Conservation (phyloP, 768 basidiomycete genomes). For the Candolleomyces efflorescens region DNA sequence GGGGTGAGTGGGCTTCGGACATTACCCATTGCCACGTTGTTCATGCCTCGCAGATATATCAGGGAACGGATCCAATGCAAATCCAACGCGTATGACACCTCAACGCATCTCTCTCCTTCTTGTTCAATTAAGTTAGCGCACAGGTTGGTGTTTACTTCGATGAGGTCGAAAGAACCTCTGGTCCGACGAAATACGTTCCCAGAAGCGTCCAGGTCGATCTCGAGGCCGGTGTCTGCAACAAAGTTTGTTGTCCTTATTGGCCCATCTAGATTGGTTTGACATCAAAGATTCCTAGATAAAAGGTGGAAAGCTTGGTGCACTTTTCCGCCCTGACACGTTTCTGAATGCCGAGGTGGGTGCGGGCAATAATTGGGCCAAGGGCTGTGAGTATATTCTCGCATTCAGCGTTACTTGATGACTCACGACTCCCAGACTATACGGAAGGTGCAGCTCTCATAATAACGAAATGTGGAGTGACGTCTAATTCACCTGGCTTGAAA, state of each 20-base stretch:
- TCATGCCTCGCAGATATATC: conserved; percentile 47
- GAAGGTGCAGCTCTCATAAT: conserved; percentile 51
- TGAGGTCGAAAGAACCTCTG: conserved; percentile 49
- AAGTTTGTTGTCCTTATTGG: conserved; percentile 37
- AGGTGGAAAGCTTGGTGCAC: conserved; percentile 60
- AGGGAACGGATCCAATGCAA: conserved; percentile 70
- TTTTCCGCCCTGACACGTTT: conserved; percentile 90
- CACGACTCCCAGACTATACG: conserved; percentile 63
- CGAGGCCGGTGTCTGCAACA: conserved; percentile 82
- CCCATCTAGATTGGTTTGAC: not conserved
- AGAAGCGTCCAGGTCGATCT: conserved; percentile 89
- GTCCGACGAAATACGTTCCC: conserved; percentile 75
- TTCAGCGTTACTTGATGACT: conserved; percentile 3
- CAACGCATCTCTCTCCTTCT: not conserved
- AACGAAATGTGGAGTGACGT: not conserved
- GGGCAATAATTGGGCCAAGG: conserved; percentile 96
- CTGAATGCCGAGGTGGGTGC: conserved; percentile 59
- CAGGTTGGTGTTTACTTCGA: conserved; percentile 83
- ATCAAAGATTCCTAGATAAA: conserved; percentile 42
- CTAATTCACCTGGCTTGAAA: conserved; percentile 17
- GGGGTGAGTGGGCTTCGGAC: conserved; percentile 46
- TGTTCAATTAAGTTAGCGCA: not conserved
- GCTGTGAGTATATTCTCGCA: conserved; percentile 51
- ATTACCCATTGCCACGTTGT: not conserved
- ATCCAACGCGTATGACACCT: conserved; percentile 40